Evolutionary conservation across 1,284 basidiomycete genomes (phyloP).

Genomic region (Tausonia pullulans): DNA sequence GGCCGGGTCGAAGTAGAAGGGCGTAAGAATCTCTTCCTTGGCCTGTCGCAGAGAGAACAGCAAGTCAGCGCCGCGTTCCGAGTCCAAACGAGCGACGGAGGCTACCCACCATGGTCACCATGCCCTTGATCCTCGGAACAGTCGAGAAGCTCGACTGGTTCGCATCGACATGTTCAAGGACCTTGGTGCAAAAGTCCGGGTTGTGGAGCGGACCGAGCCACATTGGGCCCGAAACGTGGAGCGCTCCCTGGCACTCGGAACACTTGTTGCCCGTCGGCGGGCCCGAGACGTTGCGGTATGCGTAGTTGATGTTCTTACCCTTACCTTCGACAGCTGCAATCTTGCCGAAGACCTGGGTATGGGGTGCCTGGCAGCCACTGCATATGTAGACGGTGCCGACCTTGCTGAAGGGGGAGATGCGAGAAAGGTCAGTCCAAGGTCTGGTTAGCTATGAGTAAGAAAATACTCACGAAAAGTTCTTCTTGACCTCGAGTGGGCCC

Average conservation of each 20-base stretch:
- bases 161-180: conserved; percentile 56
- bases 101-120: conserved; percentile 81
- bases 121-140: conserved; percentile 76
- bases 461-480: conserved; percentile 52
- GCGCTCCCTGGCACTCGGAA: conserved; percentile 62
- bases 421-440: not conserved
- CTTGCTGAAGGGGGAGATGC: conserved; percentile 43
- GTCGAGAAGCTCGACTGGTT: conserved; percentile 64
- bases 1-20: conserved; percentile 87
- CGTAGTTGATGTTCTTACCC: conserved; percentile 43
- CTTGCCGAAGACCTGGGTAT: conserved; percentile 67
- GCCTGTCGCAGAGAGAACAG: not conserved
- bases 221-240: conserved; percentile 90
- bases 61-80: not conserved
- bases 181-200: conserved; percentile 55
- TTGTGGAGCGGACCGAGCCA: conserved; percentile 88
- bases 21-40: conserved; percentile 58
- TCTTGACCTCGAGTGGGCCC: conserved; percentile 78
- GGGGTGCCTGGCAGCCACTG: conserved; percentile 62
- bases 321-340: conserved; percentile 48
- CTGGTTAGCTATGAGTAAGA: not conserved
- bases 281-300: conserved; percentile 62
- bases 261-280: conserved; percentile 57
- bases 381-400: conserved; percentile 74
- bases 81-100: conserved; percentile 34